These are phyloP conservation scores for Grosmannia penicillata DNA, from an alignment of 2,329 filamentous ascomycete genomes.

Conservation along the genomic window DNA sequence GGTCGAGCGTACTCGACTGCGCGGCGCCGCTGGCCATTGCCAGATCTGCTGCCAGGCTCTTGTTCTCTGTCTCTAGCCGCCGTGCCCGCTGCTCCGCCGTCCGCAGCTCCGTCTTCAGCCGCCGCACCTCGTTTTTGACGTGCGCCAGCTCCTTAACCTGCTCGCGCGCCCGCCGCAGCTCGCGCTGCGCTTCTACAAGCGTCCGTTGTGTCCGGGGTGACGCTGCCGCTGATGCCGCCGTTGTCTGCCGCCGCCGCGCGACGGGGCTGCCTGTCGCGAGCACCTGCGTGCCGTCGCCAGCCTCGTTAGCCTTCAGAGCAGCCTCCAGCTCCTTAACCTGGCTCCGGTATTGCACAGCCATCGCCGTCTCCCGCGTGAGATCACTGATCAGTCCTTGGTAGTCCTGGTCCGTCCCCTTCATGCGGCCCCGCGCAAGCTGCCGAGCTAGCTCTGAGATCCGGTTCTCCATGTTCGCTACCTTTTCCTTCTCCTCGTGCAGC, in stretches of 20 bases:
- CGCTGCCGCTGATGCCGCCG: conserved; percentile 8
- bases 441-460: conserved; percentile 44
- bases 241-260: conserved; percentile 12
- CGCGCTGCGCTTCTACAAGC: conserved; percentile 35
- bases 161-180: conserved; percentile 37
- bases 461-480: conserved; percentile 48
- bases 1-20: conserved; percentile 13
- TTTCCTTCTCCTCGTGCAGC: conserved; percentile 53
- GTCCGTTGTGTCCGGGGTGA: conserved; percentile 36
- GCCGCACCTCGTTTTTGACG: conserved; percentile 37
- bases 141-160: conserved; percentile 37
- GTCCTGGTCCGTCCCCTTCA: conserved; percentile 25
- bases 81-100: conserved; percentile 28
- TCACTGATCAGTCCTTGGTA: conserved; percentile 34
- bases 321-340: conserved; percentile 44
- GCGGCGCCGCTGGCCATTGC: conserved; percentile 14
- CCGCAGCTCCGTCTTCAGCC: conserved; percentile 34
- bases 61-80: conserved; percentile 22
- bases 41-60: conserved; percentile 17
- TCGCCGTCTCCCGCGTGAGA: conserved; percentile 40
- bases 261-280: conserved; percentile 7
- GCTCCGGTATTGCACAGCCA: conserved; percentile 41
- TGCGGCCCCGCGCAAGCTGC: conserved; percentile 29
- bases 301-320: conserved; percentile 26
- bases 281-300: conserved; percentile 13